phyloP scores from a whole-genome alignment of 805 yeast species.

The Teunomyces cretensis region DNA sequence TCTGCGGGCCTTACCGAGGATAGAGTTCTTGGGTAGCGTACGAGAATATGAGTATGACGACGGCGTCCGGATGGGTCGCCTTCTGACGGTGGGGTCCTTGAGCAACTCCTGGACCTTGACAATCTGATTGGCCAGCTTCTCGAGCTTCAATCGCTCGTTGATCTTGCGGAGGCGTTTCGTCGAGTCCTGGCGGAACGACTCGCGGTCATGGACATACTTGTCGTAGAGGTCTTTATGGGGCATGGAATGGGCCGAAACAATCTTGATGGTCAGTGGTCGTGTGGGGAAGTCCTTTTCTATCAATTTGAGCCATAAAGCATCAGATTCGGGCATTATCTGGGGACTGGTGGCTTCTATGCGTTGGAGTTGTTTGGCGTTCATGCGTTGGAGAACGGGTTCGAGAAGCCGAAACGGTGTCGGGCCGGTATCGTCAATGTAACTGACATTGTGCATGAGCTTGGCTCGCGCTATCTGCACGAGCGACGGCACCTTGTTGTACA shows the following conservation, averaged over 20 bases:
- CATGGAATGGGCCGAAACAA: slow-evolving; percentile 14
- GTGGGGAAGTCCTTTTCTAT: slow-evolving; percentile 49
- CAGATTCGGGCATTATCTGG: slow-evolving; percentile 40
- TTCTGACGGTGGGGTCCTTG: slow-evolving; percentile 28
- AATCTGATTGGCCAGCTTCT: slow-evolving; percentile 38
- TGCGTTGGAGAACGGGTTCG: slow-evolving; percentile 45
- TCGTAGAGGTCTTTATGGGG: slow-evolving; percentile 41
- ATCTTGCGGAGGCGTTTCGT: slow-evolving; percentile 44
- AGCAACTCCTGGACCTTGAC: slow-evolving; percentile 24
- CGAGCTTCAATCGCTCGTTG: slow-evolving; percentile 36
- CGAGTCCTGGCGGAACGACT: slow-evolving; percentile 43
- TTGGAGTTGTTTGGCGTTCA: slow-evolving; percentile 36
- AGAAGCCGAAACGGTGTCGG: slow-evolving; percentile 43
- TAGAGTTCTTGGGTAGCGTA: slow-evolving; percentile 19
- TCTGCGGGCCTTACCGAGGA: slow-evolving; percentile 33
- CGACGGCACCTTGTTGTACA: slow-evolving; percentile 2
- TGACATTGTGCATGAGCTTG: slow-evolving; percentile 11
- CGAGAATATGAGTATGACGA: neutral
- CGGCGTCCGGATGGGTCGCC: slow-evolving; percentile 6
- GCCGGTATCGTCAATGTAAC: slow-evolving; percentile 11
- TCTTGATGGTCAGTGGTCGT: slow-evolving; percentile 28
- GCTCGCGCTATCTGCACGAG: slow-evolving; percentile 12
- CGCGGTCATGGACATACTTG: slow-evolving; percentile 40
- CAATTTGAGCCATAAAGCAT: slow-evolving; percentile 46
- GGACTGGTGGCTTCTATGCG: slow-evolving; percentile 44